Evolutionary conservation across 371 early-diverging fungal species (phyloP).

Genomic region (Mycotypha africana): DNA sequence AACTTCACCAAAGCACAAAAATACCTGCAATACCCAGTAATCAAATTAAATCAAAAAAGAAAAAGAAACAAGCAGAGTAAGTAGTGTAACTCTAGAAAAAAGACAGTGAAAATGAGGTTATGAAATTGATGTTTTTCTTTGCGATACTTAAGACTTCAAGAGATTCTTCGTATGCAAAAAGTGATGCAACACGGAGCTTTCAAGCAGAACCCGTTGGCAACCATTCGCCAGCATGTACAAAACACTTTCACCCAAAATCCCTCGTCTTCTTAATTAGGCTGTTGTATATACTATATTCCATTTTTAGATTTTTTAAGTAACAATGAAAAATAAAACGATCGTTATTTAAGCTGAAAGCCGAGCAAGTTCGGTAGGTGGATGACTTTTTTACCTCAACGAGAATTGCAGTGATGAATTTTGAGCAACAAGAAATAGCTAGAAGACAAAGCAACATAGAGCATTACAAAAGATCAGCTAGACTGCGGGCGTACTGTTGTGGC

Average conservation of each 20-base stretch:
- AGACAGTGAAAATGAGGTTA: background rate
- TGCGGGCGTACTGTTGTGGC: slow-evolving; percentile 22
- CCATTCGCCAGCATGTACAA: slow-evolving; percentile 67
- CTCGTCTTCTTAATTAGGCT: no score
- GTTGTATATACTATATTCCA: no score
- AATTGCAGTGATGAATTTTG: no score
- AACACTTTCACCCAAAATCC: slow-evolving; percentile 61
- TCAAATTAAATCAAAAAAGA: slow-evolving; percentile 41
- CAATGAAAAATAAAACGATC: no score
- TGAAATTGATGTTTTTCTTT: background rate
- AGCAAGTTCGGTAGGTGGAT: no score
- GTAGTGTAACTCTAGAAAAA: slow-evolving; percentile 3
- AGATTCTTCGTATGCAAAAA: slow-evolving; percentile 67
- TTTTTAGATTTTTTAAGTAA: no score
- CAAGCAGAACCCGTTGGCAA: slow-evolving; percentile 59
- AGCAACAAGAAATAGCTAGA: background rate
- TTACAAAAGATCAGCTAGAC: slow-evolving; percentile 1
- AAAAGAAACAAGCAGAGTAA: slow-evolving; percentile 51
- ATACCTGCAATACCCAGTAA: slow-evolving; percentile 20
- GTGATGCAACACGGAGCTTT: slow-evolving; percentile 65
- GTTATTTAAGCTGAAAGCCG: no score
- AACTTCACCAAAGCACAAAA: slow-evolving; percentile 2
- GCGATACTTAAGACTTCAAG: slow-evolving; percentile 53
- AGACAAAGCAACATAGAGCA: slow-evolving; percentile 2
- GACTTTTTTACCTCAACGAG: no score